Evolutionary conservation across 345 rosid genomes (phyloP).

Genomic region (Arabidopsis suecica): DNA sequence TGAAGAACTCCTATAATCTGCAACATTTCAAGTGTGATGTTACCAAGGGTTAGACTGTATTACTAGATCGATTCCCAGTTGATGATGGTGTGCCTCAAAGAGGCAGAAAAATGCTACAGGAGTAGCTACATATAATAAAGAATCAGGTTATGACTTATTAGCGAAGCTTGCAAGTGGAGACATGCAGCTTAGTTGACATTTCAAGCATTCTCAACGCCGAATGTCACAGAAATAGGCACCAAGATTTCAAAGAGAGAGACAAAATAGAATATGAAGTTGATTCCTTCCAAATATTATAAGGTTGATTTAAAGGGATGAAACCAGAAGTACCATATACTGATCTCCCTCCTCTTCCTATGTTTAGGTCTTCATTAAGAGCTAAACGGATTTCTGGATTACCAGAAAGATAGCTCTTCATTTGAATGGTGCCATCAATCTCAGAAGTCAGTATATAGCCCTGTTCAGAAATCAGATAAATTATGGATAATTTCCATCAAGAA

Average conservation of each 20-base stretch:
- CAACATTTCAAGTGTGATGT: conserved; percentile 23
- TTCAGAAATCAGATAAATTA: conserved; percentile 15
- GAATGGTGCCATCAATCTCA: conserved; percentile 99
- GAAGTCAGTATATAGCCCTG: conserved; percentile 98
- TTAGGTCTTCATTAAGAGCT: conserved; percentile 94
- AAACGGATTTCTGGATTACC: conserved; percentile 97
- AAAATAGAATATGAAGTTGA: neutral
- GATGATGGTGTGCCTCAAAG: conserved; percentile 23
- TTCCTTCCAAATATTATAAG: neutral
- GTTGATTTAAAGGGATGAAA: conserved; percentile 20
- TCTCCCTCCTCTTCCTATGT: conserved; percentile 84
- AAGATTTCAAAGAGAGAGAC: conserved; percentile 2
- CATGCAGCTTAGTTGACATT: neutral
- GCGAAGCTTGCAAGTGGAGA: conserved; percentile 15
- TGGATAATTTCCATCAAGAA: conserved; percentile 1
- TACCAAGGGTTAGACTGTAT: neutral
- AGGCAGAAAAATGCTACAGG: conserved; percentile 16
- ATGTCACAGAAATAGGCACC: neutral
- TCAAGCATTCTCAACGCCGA: neutral
- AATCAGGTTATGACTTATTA: conserved; percentile 1
- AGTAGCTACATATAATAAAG: conserved; percentile 5
- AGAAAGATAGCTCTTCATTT: conserved; percentile 97
- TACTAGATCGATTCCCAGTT: conserved; percentile 14
- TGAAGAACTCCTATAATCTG: conserved; percentile 86
- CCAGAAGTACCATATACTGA: conserved; percentile 69